Evolutionary conservation across 805 yeast species (phyloP).

Genomic region (Babjeviella inositovora): DNA sequence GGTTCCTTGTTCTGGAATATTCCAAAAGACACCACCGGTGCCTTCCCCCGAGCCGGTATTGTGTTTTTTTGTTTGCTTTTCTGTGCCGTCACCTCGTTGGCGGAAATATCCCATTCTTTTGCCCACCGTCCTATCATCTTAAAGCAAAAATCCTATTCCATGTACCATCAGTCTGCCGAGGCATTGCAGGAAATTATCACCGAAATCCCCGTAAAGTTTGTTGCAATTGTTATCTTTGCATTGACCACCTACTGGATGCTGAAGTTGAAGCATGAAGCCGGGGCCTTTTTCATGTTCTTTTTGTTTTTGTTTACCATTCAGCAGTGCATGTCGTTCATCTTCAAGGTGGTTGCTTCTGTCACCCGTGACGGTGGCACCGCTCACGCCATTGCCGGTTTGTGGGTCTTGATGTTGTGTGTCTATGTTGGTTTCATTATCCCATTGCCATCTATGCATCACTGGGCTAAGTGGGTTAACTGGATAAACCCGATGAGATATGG

Average conservation of each 20-base stretch:
- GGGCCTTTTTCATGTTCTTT: constrained; percentile 22
- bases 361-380: constrained; percentile 38
- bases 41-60: constrained; percentile 35
- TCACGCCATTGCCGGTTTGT: constrained; percentile 35
- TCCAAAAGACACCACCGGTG: constrained; percentile 23
- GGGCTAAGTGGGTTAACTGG: constrained; percentile 44
- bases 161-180: constrained; percentile 23
- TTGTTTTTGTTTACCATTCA: too few species aligned
- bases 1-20: constrained; percentile 35
- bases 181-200: constrained; percentile 20
- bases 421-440: constrained; percentile 33
- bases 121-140: constrained; percentile 26
- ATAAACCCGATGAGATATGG: constrained; percentile 29
- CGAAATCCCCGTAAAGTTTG: constrained; percentile 19
- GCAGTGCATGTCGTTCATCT: constrained; percentile 34
- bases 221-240: constrained; percentile 17
- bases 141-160: constrained; percentile 22
- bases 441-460: constrained; percentile 32
- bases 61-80: constrained; percentile 31
- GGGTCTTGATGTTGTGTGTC: constrained; percentile 39
- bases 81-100: constrained; percentile 42
- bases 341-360: constrained; percentile 35
- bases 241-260: constrained; percentile 11
- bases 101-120: constrained; percentile 29
- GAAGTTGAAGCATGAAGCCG: constrained; percentile 12